phyloP scores from a whole-genome alignment of 2,329 filamentous ascomycete genomes.

The Cladobotryum protrusum region DNA sequence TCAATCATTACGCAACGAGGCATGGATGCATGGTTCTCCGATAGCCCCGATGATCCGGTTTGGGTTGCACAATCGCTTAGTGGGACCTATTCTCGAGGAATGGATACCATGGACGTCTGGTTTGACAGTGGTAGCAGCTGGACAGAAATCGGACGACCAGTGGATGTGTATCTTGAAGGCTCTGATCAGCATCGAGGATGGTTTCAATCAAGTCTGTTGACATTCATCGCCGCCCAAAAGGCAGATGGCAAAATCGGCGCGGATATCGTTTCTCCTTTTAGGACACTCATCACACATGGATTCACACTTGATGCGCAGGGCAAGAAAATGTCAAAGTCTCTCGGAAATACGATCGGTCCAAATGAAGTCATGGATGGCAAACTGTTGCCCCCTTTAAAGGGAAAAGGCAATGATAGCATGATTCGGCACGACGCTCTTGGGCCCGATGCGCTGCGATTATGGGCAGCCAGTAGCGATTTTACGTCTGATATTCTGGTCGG shows the following conservation, averaged over 20 bases:
- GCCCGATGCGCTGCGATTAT: slow-evolving; percentile 79
- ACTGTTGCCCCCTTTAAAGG: slow-evolving; percentile 63
- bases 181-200: slow-evolving; percentile 95
- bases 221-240: slow-evolving; percentile 63
- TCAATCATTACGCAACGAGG: slow-evolving; percentile 68
- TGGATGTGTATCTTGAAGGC: slow-evolving; percentile 89
- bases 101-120: slow-evolving; percentile 99
- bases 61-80: slow-evolving; percentile 68
- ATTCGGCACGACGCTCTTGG: slow-evolving; percentile 64
- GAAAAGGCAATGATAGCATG: slow-evolving; percentile 43
- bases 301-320: slow-evolving; percentile 85
- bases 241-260: slow-evolving; percentile 23
- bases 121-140: slow-evolving; percentile 97
- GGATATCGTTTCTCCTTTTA: slow-evolving; percentile 60
- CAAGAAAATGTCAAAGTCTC: slow-evolving; percentile 98
- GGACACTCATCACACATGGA: slow-evolving; percentile 86
- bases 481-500: slow-evolving; percentile 82
- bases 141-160: slow-evolving; percentile 54
- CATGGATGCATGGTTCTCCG: slow-evolving; percentile 93
- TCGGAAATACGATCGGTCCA: slow-evolving; percentile 82
- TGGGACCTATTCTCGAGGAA: slow-evolving; percentile 63
- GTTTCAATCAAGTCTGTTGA: slow-evolving; percentile 96
- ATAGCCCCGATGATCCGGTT: slow-evolving; percentile 63
- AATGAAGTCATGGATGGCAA: slow-evolving; percentile 79
- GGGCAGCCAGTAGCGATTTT: slow-evolving; percentile 89